phyloP scores from a whole-genome alignment of 2,329 filamentous ascomycete genomes.

The Ophiostoma quercus region DNA sequence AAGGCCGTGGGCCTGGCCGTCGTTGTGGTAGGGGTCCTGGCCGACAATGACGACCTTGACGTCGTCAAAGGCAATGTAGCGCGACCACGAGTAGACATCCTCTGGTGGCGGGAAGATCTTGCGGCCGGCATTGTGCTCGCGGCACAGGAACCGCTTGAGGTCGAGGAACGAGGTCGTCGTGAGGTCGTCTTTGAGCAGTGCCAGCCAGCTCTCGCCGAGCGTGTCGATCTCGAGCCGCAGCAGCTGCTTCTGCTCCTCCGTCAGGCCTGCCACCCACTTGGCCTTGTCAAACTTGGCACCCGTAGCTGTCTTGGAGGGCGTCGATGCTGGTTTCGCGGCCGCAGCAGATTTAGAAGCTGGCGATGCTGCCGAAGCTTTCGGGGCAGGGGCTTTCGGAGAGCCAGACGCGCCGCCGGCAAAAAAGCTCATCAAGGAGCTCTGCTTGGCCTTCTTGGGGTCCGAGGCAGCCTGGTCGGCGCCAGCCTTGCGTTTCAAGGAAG shows the following conservation, averaged over 20 bases:
- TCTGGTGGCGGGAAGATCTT: slow-evolving; percentile 82
- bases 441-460: slow-evolving; percentile 66
- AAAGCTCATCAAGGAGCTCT: slow-evolving; percentile 83
- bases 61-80: slow-evolving; percentile 78
- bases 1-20: slow-evolving; percentile 91
- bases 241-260: slow-evolving; percentile 72
- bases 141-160: slow-evolving; percentile 79
- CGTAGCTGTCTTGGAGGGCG: slow-evolving; percentile 18
- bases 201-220: slow-evolving; percentile 85
- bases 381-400: slow-evolving; percentile 32
- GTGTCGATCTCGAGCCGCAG: slow-evolving; percentile 89
- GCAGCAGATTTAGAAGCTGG: slow-evolving; percentile 16
- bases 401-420: slow-evolving; percentile 50
- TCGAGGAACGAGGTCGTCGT: slow-evolving; percentile 73
- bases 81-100: slow-evolving; percentile 96
- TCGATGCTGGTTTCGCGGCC: slow-evolving; percentile 24
- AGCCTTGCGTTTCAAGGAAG: slow-evolving; percentile 50
- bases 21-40: slow-evolving; percentile 95
- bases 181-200: slow-evolving; percentile 81
- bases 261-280: slow-evolving; percentile 79
- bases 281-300: slow-evolving; percentile 71
- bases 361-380: background rate
- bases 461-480: slow-evolving; percentile 38
- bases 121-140: slow-evolving; percentile 66
- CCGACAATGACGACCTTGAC: slow-evolving; percentile 93